Base-by-base conservation (phyloP, 2,329 filamentous ascomycete genomes). In the Metarhizium anisopliae region DNA sequence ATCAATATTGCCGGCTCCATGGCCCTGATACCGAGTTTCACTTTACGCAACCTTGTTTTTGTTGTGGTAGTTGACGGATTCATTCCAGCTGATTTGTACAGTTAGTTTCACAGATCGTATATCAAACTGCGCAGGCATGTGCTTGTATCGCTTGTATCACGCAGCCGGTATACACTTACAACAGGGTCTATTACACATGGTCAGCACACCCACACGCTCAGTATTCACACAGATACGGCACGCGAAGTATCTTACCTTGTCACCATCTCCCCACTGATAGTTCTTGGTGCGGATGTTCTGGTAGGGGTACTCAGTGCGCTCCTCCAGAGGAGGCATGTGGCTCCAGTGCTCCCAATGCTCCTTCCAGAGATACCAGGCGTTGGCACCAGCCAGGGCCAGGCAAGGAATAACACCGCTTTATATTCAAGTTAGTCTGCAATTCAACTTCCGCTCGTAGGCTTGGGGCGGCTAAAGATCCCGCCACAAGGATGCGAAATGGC, bases 201-300 rank as follows among this genome's bases (percentile, higher is more conserved):
- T 40, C 38, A 40, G 14, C 38, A 11, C 10, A 13, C 13, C 5
- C 38, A 11, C 10, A 13, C 13, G 40, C 10, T 14, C 43, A 47
- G 43, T 13, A 30, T 49, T 6, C 14, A 14, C 14, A 14, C 6
- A 49, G 18, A 29, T 13, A n/a, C 25, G 18, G 14, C 14, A 18
- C 20, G 25, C 7, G 4, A 49, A 49, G 16, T 5, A 11, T 30
- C 72, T 70, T 56, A 90, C 89, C 89, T 97, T 94, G 79, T 99
- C 94, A 70, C 94, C 94, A 70, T 97, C 81, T 63, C 93, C 92
- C 89, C 89, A 99, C 69, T 84, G 85, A 81, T 77, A 99, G 84
- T 96, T 96, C 86, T 94, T 96, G 73, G 84, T 83, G 72, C 94
- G 89, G 74, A 99, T 89, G 82, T 99, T 99, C 84, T 95, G 90